Percentiles rank a stretch among this genome's conserved stretches.
Evolutionary conservation across 345 rosid genomes (phyloP).

Genomic region (Ceriops tagal): DNA sequence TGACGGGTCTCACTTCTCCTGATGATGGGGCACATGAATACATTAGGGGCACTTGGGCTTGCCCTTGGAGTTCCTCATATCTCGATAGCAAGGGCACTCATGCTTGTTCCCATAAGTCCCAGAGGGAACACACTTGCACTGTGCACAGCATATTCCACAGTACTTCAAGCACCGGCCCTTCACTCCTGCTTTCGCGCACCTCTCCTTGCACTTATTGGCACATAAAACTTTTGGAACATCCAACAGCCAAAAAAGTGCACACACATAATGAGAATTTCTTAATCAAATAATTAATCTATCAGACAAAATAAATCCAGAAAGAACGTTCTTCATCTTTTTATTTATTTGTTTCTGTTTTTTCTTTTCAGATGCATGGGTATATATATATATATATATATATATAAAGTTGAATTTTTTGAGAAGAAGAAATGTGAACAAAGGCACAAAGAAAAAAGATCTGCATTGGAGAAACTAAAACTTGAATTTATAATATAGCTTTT

Average conservation of each 20-base stretch:
- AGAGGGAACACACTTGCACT: conserved; percentile 81
- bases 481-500: no score
- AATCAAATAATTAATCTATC: neutral
- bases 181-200: conserved; percentile 72
- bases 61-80: conserved; percentile 29
- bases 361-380: no score
- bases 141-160: conserved; percentile 74
- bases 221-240: conserved; percentile 1
- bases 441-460: neutral
- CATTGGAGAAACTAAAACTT: no score
- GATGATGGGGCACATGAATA: neutral
- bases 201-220: conserved; percentile 37
- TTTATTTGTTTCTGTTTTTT: no score
- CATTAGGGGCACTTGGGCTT: conserved; percentile 27
- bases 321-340: no score
- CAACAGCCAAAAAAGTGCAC: neutral
- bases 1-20: neutral
- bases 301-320: no score
- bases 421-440: neutral
- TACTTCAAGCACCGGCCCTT: conserved; percentile 63
- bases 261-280: neutral
- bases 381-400: no score
- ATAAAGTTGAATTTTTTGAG: neutral
- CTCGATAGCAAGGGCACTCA: conserved; percentile 30
- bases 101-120: conserved; percentile 44